Percentiles rank a stretch among this genome's conserved stretches.
These are phyloP conservation scores for Clausena lansium DNA, from an alignment of 345 rosid species.

Conservation along the genomic window DNA sequence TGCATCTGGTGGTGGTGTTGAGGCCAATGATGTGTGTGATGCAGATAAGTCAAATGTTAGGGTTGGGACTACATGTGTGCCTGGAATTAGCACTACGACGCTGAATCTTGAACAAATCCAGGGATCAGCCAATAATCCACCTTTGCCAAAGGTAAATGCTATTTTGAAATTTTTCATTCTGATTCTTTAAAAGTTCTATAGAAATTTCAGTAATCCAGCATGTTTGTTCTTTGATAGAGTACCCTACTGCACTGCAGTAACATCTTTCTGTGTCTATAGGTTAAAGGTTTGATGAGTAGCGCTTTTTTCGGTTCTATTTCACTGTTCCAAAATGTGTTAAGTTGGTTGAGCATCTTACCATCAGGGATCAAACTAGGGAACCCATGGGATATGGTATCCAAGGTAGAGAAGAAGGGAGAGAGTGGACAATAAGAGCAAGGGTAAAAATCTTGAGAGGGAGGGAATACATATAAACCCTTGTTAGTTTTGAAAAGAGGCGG, in stretches of 20 bases:
- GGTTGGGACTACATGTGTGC: slow-evolving; percentile 39
- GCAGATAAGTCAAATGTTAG: slow-evolving; percentile 35
- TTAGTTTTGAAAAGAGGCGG: neutral
- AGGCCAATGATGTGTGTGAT: slow-evolving; percentile 16
- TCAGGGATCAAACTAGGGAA: neutral
- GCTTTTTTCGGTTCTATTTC: neutral
- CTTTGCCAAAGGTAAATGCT: slow-evolving; percentile 54
- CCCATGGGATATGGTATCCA: neutral
- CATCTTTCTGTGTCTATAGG: neutral
- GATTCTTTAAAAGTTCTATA: neutral
- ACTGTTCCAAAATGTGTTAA: neutral
- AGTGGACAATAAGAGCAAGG: neutral
- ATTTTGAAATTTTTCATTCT: neutral
- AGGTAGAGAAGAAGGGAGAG: neutral
- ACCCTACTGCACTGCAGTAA: too few relatives aligned
- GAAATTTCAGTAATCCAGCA: slow-evolving; percentile 1
- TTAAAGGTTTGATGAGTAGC: neutral
- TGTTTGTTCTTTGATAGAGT: neutral
- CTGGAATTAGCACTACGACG: slow-evolving; percentile 39
- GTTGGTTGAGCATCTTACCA: neutral
- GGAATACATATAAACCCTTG: neutral
- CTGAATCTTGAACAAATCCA: slow-evolving; percentile 37
- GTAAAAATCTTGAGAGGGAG: neutral
- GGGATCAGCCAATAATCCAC: slow-evolving; percentile 37
- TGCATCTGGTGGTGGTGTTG: slow-evolving; percentile 28